phyloP scores from a whole-genome alignment of 2,329 filamentous ascomycete genomes.

The Aphanoascus verrucosus region DNA sequence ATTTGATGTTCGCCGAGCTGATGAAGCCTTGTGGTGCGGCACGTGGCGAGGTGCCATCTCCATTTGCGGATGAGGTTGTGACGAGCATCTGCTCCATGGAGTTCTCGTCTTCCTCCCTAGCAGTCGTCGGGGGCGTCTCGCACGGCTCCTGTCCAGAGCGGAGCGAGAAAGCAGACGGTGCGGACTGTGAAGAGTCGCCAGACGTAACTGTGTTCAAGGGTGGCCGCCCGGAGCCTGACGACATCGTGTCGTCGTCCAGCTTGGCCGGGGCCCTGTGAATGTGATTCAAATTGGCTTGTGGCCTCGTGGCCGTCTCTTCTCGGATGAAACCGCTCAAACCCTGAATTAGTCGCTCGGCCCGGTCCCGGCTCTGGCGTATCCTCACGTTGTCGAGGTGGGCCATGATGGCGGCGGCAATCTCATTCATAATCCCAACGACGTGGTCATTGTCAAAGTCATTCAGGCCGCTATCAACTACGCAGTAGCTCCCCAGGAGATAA shows the following conservation, averaged over 20 bases:
- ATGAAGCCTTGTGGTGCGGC: conserved; percentile 12
- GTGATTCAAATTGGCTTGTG: no score
- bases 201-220: no score
- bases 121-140: neutral
- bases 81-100: neutral
- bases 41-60: conserved; percentile 8
- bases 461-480: conserved; percentile 45
- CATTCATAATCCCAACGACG: conserved; percentile 17
- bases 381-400: conserved; percentile 47
- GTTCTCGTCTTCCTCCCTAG: neutral
- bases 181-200: no score
- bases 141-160: neutral
- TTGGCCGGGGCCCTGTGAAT: no score
- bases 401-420: conserved; percentile 47
- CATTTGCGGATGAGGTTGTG: neutral
- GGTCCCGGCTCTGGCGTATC: conserved; percentile 34
- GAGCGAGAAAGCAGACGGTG: no score
- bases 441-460: conserved; percentile 41
- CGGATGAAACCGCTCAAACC: conserved; percentile 39
- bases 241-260: no score
- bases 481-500: conserved; percentile 48
- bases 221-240: no score
- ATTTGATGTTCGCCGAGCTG: conserved; percentile 14
- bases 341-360: conserved; percentile 47
- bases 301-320: neutral